A percentile compares a stretch with the other conserved stretches of the same genome.
Evolutionary conservation across 73 alveolate species (phyloP).

Genomic region (Loxodes magnus): DNA sequence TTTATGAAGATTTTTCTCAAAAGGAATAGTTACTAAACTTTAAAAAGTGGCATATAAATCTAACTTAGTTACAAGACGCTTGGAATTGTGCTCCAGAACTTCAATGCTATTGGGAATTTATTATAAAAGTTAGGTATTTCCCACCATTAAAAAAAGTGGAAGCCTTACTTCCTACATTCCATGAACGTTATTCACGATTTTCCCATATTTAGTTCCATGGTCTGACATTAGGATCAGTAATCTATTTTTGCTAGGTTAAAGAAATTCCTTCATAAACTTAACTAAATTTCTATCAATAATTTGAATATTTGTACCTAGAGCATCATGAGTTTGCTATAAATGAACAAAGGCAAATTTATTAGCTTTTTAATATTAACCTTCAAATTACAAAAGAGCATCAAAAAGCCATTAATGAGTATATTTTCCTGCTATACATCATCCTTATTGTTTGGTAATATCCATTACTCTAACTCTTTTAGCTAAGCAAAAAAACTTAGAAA

Average conservation of each 20-base stretch:
- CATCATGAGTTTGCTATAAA: neutral
- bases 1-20: neutral
- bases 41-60: neutral
- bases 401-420: neutral
- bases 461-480: neutral
- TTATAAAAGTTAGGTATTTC: neutral
- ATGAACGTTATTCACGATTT: neutral
- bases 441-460: neutral
- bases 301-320: neutral
- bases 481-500: neutral
- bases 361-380: neutral
- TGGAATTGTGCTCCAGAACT: neutral
- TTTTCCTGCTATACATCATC: neutral
- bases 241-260: neutral
- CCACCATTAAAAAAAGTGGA: neutral
- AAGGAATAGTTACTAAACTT: neutral
- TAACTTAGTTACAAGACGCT: neutral
- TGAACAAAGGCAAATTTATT: neutral
- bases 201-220: conserved; percentile 5
- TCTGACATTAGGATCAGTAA: neutral
- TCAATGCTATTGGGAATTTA: neutral
- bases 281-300: neutral
- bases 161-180: neutral
- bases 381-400: neutral
- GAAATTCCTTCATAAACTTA: neutral